phyloP scores from a whole-genome alignment of 768 basidiomycete genomes.

The Obba rivulosa region DNA sequence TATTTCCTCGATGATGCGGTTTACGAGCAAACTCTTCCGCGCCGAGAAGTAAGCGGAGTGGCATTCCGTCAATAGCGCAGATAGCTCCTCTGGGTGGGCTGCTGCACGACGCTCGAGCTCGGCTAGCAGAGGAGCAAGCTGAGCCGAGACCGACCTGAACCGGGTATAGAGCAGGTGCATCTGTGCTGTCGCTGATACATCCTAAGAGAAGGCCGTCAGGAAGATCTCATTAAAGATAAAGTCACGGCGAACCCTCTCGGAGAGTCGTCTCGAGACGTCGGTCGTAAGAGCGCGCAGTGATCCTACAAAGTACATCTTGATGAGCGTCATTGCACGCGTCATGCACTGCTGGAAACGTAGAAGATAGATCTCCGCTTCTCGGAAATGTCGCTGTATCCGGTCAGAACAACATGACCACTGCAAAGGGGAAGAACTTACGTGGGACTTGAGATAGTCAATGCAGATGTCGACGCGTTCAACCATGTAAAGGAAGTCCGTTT shows the following conservation, averaged over 20 bases:
- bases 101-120: constrained; percentile 80
- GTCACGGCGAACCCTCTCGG: constrained; percentile 68
- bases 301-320: constrained; percentile 94
- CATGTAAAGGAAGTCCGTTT: constrained; percentile 92
- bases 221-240: too few relatives aligned
- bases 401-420: background rate
- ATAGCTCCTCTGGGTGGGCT: constrained; percentile 80
- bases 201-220: constrained; percentile 33
- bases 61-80: constrained; percentile 78
- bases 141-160: constrained; percentile 66
- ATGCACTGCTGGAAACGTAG: constrained; percentile 97
- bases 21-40: constrained; percentile 66
- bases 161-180: constrained; percentile 87
- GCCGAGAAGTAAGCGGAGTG: constrained; percentile 77
- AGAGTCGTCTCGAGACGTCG: constrained; percentile 71
- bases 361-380: constrained; percentile 91
- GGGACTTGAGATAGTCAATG: constrained; percentile 81
- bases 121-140: constrained; percentile 70
- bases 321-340: constrained; percentile 95
- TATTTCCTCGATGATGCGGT: constrained; percentile 77
- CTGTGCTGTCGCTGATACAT: constrained; percentile 75
- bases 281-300: constrained; percentile 72
- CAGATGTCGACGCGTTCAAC: constrained; percentile 94
- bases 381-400: constrained; percentile 83
- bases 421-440: constrained; percentile 48